Base-by-base conservation (phyloP, 768 basidiomycete genomes). In the Suillus americanus region DNA sequence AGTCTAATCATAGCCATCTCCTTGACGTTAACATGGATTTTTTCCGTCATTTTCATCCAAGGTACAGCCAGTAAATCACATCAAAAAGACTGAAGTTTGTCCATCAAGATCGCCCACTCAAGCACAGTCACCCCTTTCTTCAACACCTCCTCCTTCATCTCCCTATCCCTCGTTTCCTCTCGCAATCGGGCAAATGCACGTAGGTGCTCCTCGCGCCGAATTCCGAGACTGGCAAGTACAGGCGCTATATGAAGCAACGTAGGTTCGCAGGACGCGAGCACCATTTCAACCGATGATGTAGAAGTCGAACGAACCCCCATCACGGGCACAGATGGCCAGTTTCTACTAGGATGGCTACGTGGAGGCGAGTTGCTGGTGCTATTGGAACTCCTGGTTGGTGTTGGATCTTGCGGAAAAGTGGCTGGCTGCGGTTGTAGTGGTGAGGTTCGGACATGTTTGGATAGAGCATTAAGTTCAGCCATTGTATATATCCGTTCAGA, bases 101-200 rank as follows among this genome's bases (percentile, higher is more conserved):
- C 90, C 64, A 92, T 74, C 69, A 92, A 78, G 69, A 91, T 89
- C 25, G 90, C 90, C 90, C 90, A 92, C 69, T 92, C 90, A 76
- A 92, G 79, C 9, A 90, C 81, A 0, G 89, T 90, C 60, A 92
- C 79, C 1, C 90, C 90, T 69, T 83, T 78, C 71, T 78, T 84
- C 75, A 92, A 70, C 62, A 89, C 90, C 67, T 87, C 87, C 68
- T 89, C 88, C 74, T 82, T 88, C 55, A 92, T 80, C 72, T 91
- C 89, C 64, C 85, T 77, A 73, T 92, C 85, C 66, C 90, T 76
- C 25, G 87, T 91, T 65, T 85, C 86, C 62, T 89, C 88, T 43
- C 83, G 84, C 66, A 92, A 73, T 62, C 83, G 79, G 10, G 81
- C 82, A 20, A 91, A 76, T 3, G 90, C 90, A 13, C 82, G 79